phyloP scores from a whole-genome alignment of 768 basidiomycete species.

The Saitozyma sp. region DNA sequence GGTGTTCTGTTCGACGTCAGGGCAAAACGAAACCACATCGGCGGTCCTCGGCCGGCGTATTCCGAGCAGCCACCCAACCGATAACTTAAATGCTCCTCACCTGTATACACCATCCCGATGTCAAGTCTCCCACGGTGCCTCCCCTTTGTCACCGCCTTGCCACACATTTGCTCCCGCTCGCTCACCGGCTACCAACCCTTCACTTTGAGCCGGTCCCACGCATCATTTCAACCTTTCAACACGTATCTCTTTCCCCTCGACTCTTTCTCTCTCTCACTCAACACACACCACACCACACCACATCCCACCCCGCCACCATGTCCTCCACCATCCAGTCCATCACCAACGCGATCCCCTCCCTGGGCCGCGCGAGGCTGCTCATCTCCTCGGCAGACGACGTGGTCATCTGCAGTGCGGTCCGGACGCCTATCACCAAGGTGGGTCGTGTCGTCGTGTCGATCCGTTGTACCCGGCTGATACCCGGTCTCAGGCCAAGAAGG shows the following conservation, averaged over 20 bases:
- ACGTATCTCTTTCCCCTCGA: background rate
- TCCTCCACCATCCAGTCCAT: constrained; percentile 46
- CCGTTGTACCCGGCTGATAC: background rate
- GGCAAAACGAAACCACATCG: too few relatives aligned
- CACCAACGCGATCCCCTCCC: constrained; percentile 46
- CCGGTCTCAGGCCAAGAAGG: constrained; percentile 64
- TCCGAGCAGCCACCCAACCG: too few relatives aligned
- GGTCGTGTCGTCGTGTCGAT: constrained; percentile 20
- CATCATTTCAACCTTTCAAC: background rate
- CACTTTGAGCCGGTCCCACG: background rate
- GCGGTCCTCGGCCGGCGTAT: too few relatives aligned
- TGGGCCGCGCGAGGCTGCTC: constrained; percentile 59
- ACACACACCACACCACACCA: background rate
- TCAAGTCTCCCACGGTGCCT: too few relatives aligned
- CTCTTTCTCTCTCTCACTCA: background rate
- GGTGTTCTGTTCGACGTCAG: too few relatives aligned
- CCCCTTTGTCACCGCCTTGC: too few relatives aligned
- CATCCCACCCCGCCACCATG: constrained; percentile 25
- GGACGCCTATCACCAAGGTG: constrained; percentile 91
- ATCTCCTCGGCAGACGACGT: constrained; percentile 79
- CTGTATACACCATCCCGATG: too few relatives aligned
- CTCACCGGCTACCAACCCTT: too few relatives aligned
- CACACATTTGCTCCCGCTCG: too few relatives aligned
- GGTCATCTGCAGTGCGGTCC: constrained; percentile 82
- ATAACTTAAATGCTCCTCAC: too few relatives aligned